phyloP scores from a whole-genome alignment of 257 asterid genomes.

The Fraxinus cuspidata region DNA sequence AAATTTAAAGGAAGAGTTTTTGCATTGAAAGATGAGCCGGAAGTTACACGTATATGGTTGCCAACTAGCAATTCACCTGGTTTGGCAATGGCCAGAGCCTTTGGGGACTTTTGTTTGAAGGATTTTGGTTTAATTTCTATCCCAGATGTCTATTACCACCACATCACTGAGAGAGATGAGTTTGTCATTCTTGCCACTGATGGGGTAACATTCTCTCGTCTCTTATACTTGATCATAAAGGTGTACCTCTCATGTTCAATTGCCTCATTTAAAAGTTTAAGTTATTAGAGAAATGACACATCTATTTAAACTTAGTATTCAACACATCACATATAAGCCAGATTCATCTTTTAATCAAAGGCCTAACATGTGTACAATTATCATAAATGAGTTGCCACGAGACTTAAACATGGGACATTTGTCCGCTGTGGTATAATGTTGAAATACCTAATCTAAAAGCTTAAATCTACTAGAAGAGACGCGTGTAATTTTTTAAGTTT shows the following conservation, averaged over 20 bases:
- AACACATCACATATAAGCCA: neutral
- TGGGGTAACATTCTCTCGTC: slow-evolving; percentile 59
- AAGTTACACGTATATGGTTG: slow-evolving; percentile 97
- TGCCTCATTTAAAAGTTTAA: neutral
- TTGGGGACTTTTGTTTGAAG: slow-evolving; percentile 96
- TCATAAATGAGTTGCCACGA: neutral
- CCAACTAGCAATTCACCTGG: slow-evolving; percentile 97
- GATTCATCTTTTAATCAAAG: neutral
- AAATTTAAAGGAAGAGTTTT: slow-evolving; percentile 94
- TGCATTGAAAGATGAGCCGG: slow-evolving; percentile 98
- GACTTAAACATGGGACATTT: no score
- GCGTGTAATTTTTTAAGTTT: neutral
- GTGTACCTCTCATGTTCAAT: neutral
- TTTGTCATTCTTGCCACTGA: slow-evolving; percentile 91
- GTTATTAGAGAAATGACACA: no score
- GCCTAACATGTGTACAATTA: neutral
- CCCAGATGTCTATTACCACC: slow-evolving; percentile 95
- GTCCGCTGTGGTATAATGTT: no score
- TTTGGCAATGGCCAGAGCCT: slow-evolving; percentile 98
- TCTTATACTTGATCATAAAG: neutral
- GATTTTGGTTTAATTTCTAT: slow-evolving; percentile 94
- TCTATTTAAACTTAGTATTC: neutral
- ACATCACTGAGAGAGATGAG: slow-evolving; percentile 61
- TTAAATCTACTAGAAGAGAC: neutral
- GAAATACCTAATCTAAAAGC: neutral